Base-by-base conservation (phyloP, 345 rosid genomes). In the Turnera subulata region DNA sequence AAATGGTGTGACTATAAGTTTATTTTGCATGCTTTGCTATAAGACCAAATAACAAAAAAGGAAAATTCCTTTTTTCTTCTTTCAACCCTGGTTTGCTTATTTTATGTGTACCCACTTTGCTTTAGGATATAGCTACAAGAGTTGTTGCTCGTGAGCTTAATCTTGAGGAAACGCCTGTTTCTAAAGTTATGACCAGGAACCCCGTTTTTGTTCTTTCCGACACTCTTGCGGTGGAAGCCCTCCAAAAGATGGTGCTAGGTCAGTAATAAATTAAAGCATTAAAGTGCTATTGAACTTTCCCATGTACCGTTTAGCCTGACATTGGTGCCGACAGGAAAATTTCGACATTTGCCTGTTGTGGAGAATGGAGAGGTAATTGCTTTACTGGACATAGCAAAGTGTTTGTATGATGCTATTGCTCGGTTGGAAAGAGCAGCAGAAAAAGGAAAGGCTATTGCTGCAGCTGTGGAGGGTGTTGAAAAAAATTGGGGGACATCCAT, bases 351-450 rank as follows among this genome's bases (percentile, higher is more conserved):
- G 72, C 99, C 99, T 26, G 99, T 94, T 66, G 99, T 94, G 48
- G 97, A 94, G 73, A 94, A 85, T 62, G 99, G 99, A 19, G 99
- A 88, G 77, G 99, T 94, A 42, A 84, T 94, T 79, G 99, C 99
- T 56, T 74, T 94, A 59, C 85, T 94, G 32, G 97, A 94, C 58
- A 94, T 90, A 73, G 93, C 99, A 6, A 94, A 94, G 78, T 94
- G 99, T 78, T 68, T 94, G 52, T 88, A 90, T 53, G 99, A 94
- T 77, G 97, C 99, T 19, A 94, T 94, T 76, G 96, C 96, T 61
- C 96, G 99, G 45, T 72, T 94, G 99, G 99, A 94, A 78, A 94
- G 99, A 73, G 93, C 93, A 25, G 93, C 95, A 73, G 99, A 94
- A 75, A 94, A 94, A 68, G 97, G 99, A 59, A 94, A 94, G 60